phyloP scores from a whole-genome alignment of 2,329 filamentous ascomycete genomes.

The Pseudogymnoascus sp. region DNA sequence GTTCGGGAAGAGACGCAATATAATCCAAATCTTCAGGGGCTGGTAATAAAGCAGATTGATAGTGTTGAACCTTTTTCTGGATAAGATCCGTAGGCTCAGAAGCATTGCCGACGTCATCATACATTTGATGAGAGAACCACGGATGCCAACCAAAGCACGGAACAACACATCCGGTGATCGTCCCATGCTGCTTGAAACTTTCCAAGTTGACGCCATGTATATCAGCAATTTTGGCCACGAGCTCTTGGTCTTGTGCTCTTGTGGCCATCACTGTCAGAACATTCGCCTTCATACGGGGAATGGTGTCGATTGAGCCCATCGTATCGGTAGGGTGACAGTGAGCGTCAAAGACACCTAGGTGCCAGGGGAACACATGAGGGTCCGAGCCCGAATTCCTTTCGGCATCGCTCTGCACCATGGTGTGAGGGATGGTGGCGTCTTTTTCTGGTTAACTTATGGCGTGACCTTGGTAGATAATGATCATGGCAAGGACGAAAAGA shows the following conservation, averaged over 20 bases:
- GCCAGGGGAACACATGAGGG: constrained; percentile 54
- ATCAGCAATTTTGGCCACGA: constrained; percentile 57
- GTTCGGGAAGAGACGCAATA: constrained; percentile 49
- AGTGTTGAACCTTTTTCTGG: constrained; percentile 49
- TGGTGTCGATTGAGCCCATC: constrained; percentile 51
- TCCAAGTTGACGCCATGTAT: constrained; percentile 39
- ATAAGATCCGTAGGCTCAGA: constrained; percentile 24
- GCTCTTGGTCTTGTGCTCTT: constrained; percentile 64
- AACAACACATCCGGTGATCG: constrained; percentile 39
- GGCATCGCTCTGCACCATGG: background rate
- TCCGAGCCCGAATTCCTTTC: background rate
- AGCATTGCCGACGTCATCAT: constrained; percentile 42
- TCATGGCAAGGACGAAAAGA: background rate
- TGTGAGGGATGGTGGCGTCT: background rate
- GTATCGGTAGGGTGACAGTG: constrained; percentile 83
- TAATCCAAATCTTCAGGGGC: constrained; percentile 41
- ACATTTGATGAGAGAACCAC: constrained; percentile 77
- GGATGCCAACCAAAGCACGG: constrained; percentile 84
- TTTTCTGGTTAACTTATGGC: background rate
- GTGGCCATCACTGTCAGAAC: constrained; percentile 72
- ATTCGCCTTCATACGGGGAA: constrained; percentile 59
- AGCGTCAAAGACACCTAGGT: constrained; percentile 65
- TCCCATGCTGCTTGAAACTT: constrained; percentile 11
- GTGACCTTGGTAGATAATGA: background rate
- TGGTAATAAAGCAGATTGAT: constrained; percentile 56